Conservation (phyloP, 768 basidiomycete species). For the Trametopsis cervina region DNA sequence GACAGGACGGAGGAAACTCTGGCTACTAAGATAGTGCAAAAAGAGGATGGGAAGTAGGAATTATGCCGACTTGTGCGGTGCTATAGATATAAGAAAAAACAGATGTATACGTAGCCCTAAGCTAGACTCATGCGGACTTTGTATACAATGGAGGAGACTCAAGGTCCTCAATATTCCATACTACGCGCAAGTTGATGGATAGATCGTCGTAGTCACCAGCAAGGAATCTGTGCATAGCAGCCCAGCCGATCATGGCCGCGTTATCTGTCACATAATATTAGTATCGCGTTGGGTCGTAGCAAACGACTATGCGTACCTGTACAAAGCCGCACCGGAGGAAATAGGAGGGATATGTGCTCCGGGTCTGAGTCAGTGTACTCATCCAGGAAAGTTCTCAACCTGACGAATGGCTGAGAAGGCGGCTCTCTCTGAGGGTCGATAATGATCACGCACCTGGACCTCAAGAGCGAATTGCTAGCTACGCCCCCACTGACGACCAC, state of each 20-base stretch:
- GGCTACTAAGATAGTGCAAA: too few relatives aligned
- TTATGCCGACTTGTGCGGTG: too few relatives aligned
- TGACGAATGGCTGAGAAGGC: slow-evolving; percentile 12
- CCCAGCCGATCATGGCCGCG: slow-evolving; percentile 95
- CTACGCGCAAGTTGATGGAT: neutral
- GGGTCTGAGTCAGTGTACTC: slow-evolving; percentile 16
- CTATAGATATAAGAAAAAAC: too few relatives aligned
- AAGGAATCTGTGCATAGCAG: slow-evolving; percentile 77
- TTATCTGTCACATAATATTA: too few relatives aligned
- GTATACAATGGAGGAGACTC: too few relatives aligned
- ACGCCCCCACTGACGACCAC: slow-evolving; percentile 91
- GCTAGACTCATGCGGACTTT: too few relatives aligned
- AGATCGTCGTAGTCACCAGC: slow-evolving; percentile 42
- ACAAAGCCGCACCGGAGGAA: slow-evolving; percentile 75
- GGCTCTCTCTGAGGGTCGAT: slow-evolving; percentile 14
- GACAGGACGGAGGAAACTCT: too few relatives aligned
- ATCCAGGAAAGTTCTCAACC: slow-evolving; percentile 27
- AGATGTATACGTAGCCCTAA: too few relatives aligned
- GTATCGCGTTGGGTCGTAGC: neutral
- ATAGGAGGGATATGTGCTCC: slow-evolving; percentile 42
- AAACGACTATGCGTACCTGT: slow-evolving; percentile 50
- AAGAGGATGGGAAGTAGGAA: too few relatives aligned
- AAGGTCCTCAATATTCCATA: neutral
- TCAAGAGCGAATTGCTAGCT: slow-evolving; percentile 73
- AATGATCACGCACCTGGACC: slow-evolving; percentile 41